phyloP scores from a whole-genome alignment of 208 protist genomes.

The Lotmaria passim region DNA sequence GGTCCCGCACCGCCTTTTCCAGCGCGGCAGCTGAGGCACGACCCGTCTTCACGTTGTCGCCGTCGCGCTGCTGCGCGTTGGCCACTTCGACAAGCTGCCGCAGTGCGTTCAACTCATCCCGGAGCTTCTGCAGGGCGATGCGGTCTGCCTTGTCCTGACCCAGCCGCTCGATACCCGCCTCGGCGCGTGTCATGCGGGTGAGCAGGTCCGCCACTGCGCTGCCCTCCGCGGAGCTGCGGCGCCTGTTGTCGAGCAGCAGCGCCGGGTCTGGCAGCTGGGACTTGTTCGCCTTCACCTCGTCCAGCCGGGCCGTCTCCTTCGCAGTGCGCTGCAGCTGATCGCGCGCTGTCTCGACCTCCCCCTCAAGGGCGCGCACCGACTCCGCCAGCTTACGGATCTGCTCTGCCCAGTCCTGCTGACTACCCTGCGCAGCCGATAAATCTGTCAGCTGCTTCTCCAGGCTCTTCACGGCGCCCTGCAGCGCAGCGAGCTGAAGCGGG shows the following conservation, averaged over 20 bases:
- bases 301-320: conserved; percentile 43
- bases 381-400: conserved; percentile 48
- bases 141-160: conserved; percentile 78
- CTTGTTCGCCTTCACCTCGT: conserved; percentile 64
- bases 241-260: conserved; percentile 1
- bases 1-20: conserved; percentile 45
- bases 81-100: conserved; percentile 61
- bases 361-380: conserved; percentile 44
- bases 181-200: conserved; percentile 38
- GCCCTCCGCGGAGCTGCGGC: conserved; percentile 22
- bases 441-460: conserved; percentile 77
- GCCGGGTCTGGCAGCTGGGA: conserved; percentile 22
- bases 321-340: conserved; percentile 26
- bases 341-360: conserved; percentile 35
- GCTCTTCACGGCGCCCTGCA: conserved; percentile 48
- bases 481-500: conserved; percentile 53
- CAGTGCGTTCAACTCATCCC: conserved; percentile 68
- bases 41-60: conserved; percentile 19
- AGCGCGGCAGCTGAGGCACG: conserved; percentile 1
- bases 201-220: conserved; percentile 39
- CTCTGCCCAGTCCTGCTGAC: conserved; percentile 52
- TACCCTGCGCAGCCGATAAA: conserved; percentile 38
- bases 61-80: conserved; percentile 18
- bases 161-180: conserved; percentile 38
- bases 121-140: conserved; percentile 65